Base-by-base conservation (phyloP, 805 yeast genomes). In the Grigorovia jiainica region DNA sequence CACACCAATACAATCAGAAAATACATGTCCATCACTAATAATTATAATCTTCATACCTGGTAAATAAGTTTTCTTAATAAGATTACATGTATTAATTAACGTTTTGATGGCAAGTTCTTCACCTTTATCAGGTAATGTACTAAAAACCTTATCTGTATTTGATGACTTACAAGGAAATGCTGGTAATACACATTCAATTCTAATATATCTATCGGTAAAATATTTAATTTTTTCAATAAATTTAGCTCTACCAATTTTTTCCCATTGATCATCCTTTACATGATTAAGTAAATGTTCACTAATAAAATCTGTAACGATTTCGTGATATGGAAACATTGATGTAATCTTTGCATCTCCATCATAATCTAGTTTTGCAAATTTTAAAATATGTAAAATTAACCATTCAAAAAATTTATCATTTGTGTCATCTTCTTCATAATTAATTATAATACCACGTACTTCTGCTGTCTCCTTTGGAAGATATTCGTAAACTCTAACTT, bases 131-230 rank as follows among this genome's bases (percentile, higher is more conserved):
- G 82, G 82, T 35, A 56, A 51, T 16, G 53, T 44, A 5, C 73
- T 70, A 30, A 66, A 61, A 3, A 76, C 82, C 51, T 77, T 77
- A 29, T 71, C 65, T 24, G 54, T 42, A 49, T 77, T 77, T n/a
- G 80, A 75, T 0, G 80, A 73, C 53, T 76, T 77, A 51, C 82
- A 76, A 8, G 82, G 82, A 46, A 77, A 77, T 0, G 82, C 82
- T 5, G 82, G 82, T 39, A 77, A 60, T 7, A 76, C 78, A 11
- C 77, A 73, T 54, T 76, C 78, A 46, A 77, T 66, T 32, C 66
- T 67, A 24, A 67, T 42, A 47, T 64, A 60, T 52, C 76, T 65
- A 33, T 70, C 64, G 19, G 78, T 74, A 52, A 73, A 77, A 52
- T 69, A 74, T 23, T 63, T 60, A 5, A 70, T 67, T 41, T 63